These are phyloP conservation scores for Diaporthe caulivora DNA, from an alignment of 2,329 filamentous ascomycete genomes.

Conservation along the genomic window DNA sequence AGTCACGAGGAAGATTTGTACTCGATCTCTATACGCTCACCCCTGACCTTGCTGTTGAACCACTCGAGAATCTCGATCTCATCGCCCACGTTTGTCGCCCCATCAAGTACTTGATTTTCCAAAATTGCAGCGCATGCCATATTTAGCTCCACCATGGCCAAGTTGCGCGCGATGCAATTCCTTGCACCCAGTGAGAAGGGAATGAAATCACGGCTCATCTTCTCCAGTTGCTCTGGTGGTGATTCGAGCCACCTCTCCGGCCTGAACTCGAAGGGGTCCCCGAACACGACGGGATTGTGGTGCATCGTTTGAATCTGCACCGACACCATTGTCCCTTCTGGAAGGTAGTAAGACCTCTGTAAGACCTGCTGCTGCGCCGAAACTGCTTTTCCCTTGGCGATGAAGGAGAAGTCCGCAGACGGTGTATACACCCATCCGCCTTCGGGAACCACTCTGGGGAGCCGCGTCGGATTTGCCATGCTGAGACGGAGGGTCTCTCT, in stretches of 20 bases:
- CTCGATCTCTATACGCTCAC: slow-evolving; percentile 28
- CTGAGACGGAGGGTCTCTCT: slow-evolving; percentile 41
- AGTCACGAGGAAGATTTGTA: background rate
- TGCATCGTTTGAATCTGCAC: slow-evolving; percentile 38
- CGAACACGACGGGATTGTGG: slow-evolving; percentile 43
- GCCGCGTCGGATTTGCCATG: slow-evolving; percentile 39
- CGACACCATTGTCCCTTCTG: slow-evolving; percentile 23
- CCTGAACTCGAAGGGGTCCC: slow-evolving; percentile 36
- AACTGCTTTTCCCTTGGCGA: background rate
- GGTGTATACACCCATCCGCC: slow-evolving; percentile 29
- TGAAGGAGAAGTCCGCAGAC: slow-evolving; percentile 21
- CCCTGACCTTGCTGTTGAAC: slow-evolving; percentile 32
- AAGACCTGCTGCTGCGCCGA: background rate
- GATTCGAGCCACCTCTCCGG: slow-evolving; percentile 43
- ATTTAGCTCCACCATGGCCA: slow-evolving; percentile 38
- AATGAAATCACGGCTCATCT: slow-evolving; percentile 38
- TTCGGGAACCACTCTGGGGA: slow-evolving; percentile 35
- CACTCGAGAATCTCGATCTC: slow-evolving; percentile 33
- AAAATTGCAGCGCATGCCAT: slow-evolving; percentile 32
- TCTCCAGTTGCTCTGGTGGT: slow-evolving; percentile 28
- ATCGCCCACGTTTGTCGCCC: slow-evolving; percentile 30
- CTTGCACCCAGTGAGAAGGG: slow-evolving; percentile 43
- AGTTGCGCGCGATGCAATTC: slow-evolving; percentile 42
- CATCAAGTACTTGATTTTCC: slow-evolving; percentile 22
- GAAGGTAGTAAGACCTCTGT: slow-evolving; percentile 14